Conservation (phyloP, 2,329 filamentous ascomycete genomes). For the Sporothrix mexicana region DNA sequence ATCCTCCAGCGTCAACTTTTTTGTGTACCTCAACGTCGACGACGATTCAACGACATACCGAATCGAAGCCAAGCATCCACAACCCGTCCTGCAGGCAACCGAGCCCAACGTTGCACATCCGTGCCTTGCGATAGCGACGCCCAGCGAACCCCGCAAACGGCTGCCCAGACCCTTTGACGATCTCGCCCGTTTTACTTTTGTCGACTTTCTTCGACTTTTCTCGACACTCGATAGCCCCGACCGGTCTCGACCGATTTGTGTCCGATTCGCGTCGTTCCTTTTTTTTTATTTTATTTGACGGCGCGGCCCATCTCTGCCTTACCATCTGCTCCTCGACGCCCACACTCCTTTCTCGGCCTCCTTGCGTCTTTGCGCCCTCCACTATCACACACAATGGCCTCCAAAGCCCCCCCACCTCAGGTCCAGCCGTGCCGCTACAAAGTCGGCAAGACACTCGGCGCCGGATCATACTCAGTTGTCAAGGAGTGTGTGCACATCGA, state of each 20-base stretch:
- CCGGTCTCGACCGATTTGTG: background rate
- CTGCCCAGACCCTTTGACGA: slow-evolving; percentile 9
- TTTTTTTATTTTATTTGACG: too few relatives aligned
- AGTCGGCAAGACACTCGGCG: slow-evolving; percentile 95
- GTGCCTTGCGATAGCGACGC: background rate
- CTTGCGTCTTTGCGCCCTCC: background rate
- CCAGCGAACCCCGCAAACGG: background rate
- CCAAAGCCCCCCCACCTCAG: slow-evolving; percentile 45
- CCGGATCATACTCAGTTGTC: slow-evolving; percentile 96
- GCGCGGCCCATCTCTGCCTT: background rate
- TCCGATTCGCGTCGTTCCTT: background rate
- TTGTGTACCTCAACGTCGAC: background rate
- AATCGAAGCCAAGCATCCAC: background rate
- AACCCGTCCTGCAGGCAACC: background rate
- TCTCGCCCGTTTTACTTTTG: slow-evolving; percentile 1
- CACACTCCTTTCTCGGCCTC: background rate
- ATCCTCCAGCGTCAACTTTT: background rate
- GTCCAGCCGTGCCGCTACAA: slow-evolving; percentile 98
- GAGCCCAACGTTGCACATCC: background rate
- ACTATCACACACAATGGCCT: background rate
- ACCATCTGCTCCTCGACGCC: background rate
- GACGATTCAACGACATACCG: background rate
- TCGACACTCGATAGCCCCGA: background rate
- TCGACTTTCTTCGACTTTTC: background rate
- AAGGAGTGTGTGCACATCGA: slow-evolving; percentile 99